A percentile compares a stretch with the other conserved stretches of the same genome.
phyloP scores from a whole-genome alignment of 768 basidiomycete genomes.

The Lepiota venenata region DNA sequence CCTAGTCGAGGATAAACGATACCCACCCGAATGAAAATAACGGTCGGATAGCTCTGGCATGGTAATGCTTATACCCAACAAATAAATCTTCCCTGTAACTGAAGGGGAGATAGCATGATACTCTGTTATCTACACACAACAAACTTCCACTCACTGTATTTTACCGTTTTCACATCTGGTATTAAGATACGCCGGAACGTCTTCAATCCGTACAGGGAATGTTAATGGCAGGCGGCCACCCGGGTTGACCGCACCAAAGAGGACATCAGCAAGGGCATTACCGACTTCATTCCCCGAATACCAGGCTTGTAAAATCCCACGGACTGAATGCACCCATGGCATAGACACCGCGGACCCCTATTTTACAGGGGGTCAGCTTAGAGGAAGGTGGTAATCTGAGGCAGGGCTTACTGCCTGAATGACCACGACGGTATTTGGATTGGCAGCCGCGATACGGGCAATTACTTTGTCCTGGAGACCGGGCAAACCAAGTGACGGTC shows the following conservation, averaged over 20 bases:
- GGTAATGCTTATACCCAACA: slow-evolving; percentile 71
- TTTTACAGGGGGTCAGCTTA: slow-evolving; percentile 4
- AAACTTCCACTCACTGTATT: slow-evolving; percentile 31
- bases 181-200: slow-evolving; percentile 60
- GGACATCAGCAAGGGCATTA: slow-evolving; percentile 62
- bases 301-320: slow-evolving; percentile 59
- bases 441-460: slow-evolving; percentile 44
- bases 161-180: slow-evolving; percentile 55
- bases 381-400: not conserved
- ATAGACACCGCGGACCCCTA: slow-evolving; percentile 70
- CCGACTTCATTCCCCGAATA: slow-evolving; percentile 65
- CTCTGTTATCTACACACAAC: not conserved
- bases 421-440: slow-evolving; percentile 55
- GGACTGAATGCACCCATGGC: slow-evolving; percentile 64
- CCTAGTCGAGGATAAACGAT: slow-evolving; percentile 1
- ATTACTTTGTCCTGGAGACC: slow-evolving; percentile 60
- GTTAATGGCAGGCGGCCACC: slow-evolving; percentile 57
- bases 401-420: slow-evolving; percentile 51
- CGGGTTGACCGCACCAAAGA: slow-evolving; percentile 62
- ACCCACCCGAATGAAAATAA: slow-evolving; percentile 68
- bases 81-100: slow-evolving; percentile 60
- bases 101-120: not conserved
- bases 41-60: slow-evolving; percentile 46
- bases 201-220: slow-evolving; percentile 55
- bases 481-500: slow-evolving; percentile 58